Base-by-base conservation (phyloP, 305 asterid genomes). In the Fraxinus sp. region DNA sequence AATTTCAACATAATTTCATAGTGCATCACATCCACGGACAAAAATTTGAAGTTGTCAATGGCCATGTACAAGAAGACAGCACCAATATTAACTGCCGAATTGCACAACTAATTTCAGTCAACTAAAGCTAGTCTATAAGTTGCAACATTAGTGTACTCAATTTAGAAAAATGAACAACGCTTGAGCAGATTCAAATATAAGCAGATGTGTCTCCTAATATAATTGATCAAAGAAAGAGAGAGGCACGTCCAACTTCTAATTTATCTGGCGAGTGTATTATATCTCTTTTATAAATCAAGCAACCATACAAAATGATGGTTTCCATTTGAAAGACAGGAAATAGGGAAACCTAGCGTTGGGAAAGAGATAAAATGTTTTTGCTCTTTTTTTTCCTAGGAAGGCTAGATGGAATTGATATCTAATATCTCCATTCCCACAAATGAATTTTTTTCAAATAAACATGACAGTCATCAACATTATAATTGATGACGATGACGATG, bases 381-480 rank as follows among this genome's bases (percentile, higher is more conserved):
- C 52, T 36, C 3, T 24, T 59, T 57, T 57, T 59, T 57, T 8
- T 22, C 10, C 68, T 57, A 57, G 68, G 28, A 57, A 57, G 68
- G 68, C 68, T 57, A 7, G 57, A 73, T 10, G 74, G 37, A 66
- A 66, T 66, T 66, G 74, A 66, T 11, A 66, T 72, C 81, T 36
- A 72, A 80, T 70, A 84, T 79, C 71, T 75, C 74, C 72, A 78
- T 57, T 82, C 81, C 77, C 82, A 75, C 64, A 84, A 11, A 18
- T 52, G 70, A 24, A 81, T 66, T 11, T 83, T 64, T 70, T 37
- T 76, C 24, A n/a, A 73, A 75, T 80, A 55, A 74, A 83, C 20
- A n/a, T 32, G 32, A 79, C 52, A 74, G 64, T 79, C 75, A 4
- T 70, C 76, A 28, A 28, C 44, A 13, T 30, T 70, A 13, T 10